Base-by-base conservation (phyloP, 768 basidiomycete genomes). In the Steccherinum ochraceum region DNA sequence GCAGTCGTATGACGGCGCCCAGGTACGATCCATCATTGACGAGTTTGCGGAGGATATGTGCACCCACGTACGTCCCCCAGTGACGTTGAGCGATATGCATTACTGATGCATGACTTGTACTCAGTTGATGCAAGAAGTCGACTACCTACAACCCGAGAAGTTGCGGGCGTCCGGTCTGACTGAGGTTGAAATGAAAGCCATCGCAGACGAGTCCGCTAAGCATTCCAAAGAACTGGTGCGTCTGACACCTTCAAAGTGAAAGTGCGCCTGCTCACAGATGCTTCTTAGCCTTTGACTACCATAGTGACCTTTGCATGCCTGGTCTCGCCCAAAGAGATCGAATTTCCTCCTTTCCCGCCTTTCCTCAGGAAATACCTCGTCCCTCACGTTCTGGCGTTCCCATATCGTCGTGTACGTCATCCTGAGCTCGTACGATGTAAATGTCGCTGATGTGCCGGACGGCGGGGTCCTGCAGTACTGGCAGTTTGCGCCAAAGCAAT, bases 51-150 rank as follows among this genome's bases (percentile, higher is more conserved):
- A 49, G 19, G 24, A 30, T 2, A 45, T 56, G 18, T 47, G 47
- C 2, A 46, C 19, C 19, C 55, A 56, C 26, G 54, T 56, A 40
- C 3, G 50, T 49, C 4, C n/a, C n/a, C n/a, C n/a, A n/a, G n/a
- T n/a, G n/a, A n/a, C n/a, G n/a, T n/a, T n/a, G n/a, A n/a, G n/a
- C n/a, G n/a, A n/a, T n/a, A 27, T 3, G 18, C 12, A 46, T 23
- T 24, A 13, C 26, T 24, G 23, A n/a, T n/a, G n/a, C n/a, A n/a
- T n/a, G n/a, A n/a, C n/a, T n/a, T n/a, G n/a, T n/a, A n/a, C n/a
- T 2, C 46, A 56, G 54, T 41, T 56, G 5, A 47, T 45, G 48
- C 51, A 56, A 30, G 55, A 56, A 45, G 44, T 56, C 25, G 50
- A 45, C 12, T 56, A 56, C 46, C 40, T 56, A 13, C 48, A 56